phyloP scores from a whole-genome alignment of 2,329 filamentous ascomycete genomes.

The Fusarium tanahbumbuense region DNA sequence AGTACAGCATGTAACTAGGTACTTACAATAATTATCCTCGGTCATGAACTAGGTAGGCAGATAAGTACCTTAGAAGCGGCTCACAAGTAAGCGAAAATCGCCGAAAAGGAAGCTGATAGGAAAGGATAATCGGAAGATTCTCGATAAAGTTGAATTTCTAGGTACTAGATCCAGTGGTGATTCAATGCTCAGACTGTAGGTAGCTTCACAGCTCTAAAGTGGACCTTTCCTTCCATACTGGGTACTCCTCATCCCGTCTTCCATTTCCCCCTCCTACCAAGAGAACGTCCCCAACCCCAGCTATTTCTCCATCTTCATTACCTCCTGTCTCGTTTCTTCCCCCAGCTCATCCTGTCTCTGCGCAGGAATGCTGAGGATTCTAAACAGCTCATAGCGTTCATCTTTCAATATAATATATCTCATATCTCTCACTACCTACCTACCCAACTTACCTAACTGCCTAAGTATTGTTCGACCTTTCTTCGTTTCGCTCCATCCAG shows the following conservation, averaged over 20 bases:
- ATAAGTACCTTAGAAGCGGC: neutral
- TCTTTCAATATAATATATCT: conserved; percentile 17
- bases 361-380: conserved; percentile 19
- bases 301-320: conserved; percentile 33
- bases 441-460: neutral
- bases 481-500: conserved; percentile 4
- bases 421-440: neutral
- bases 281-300: conserved; percentile 30
- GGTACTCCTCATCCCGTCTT: conserved; percentile 20
- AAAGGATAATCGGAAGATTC: neutral
- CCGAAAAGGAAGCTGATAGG: conserved; percentile 5
- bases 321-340: neutral
- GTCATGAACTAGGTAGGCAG: neutral
- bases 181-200: conserved; percentile 1
- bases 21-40: neutral
- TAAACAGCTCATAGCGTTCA: conserved; percentile 7
- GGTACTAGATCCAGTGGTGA: neutral
- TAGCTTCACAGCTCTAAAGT: conserved; percentile 33
- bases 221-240: conserved; percentile 30
- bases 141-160: conserved; percentile 5
- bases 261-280: conserved; percentile 23
- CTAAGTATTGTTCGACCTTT: neutral
- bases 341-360: conserved; percentile 1
- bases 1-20: conserved; percentile 8
- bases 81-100: neutral